phyloP scores from a whole-genome alignment of 169 alveolate genomes.

The Perkinsus chesapeaki region DNA sequence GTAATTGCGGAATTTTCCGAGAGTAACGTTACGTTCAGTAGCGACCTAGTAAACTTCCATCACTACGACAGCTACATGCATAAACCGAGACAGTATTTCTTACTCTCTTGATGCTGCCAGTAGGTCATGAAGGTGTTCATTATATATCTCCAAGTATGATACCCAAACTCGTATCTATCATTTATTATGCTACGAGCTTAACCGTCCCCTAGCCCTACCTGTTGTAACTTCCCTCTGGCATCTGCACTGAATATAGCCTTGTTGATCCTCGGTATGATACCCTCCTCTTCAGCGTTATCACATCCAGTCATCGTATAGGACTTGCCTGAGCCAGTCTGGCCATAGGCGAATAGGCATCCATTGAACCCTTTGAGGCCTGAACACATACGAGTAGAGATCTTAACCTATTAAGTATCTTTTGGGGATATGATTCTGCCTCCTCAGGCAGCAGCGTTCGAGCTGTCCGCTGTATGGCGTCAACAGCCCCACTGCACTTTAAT shows the following conservation, averaged over 20 bases:
- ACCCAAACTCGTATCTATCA: slow-evolving; percentile 60
- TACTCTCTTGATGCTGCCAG: slow-evolving; percentile 31
- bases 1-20: too few species aligned
- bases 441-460: too few species aligned
- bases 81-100: not conserved
- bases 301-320: slow-evolving; percentile 22
- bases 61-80: too few species aligned
- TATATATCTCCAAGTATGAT: slow-evolving; percentile 72
- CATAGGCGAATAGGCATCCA: slow-evolving; percentile 25
- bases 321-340: slow-evolving; percentile 33
- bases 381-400: too few species aligned
- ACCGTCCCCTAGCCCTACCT: not conserved
- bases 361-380: slow-evolving; percentile 23
- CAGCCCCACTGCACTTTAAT: too few species aligned
- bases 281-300: not conserved
- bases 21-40: too few species aligned
- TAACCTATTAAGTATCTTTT: too few species aligned
- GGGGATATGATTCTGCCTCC: too few species aligned
- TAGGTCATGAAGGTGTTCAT: slow-evolving; percentile 74
- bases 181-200: slow-evolving; percentile 19
- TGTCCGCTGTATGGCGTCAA: too few species aligned
- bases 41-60: too few species aligned
- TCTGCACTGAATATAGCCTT: not conserved
- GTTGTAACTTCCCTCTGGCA: not conserved
- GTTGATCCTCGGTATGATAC: slow-evolving; percentile 1